Conservation (phyloP, 345 rosid genomes). For the Salix caprea region DNA sequence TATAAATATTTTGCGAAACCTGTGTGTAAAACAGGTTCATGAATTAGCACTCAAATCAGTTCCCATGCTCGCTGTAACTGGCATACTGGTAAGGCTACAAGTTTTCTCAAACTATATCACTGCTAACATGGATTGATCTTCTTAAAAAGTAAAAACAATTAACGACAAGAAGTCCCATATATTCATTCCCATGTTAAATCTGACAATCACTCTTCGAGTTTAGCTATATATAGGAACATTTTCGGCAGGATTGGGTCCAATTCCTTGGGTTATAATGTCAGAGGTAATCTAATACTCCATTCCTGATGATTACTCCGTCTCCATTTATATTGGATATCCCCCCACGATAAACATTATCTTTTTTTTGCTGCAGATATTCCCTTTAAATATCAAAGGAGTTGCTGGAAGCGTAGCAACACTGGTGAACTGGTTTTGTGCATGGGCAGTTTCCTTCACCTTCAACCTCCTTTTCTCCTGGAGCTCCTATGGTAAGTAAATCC, state of each 20-base stretch:
- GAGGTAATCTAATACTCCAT: conserved; percentile 22
- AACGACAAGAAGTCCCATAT: neutral
- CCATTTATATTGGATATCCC: neutral
- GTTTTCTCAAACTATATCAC: neutral
- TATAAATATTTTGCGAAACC: neutral
- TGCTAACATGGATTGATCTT: neutral
- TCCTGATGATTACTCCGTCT: neutral
- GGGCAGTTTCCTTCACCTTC: conserved; percentile 13
- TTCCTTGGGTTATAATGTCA: conserved; percentile 52
- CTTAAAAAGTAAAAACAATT: neutral
- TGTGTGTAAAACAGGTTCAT: conserved; percentile 38
- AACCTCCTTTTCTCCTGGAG: conserved; percentile 14
- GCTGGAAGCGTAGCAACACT: conserved; percentile 6
- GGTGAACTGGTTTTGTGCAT: conserved; percentile 12
- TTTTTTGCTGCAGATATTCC: conserved; percentile 4
- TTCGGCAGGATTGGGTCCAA: conserved; percentile 46
- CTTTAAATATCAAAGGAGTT: conserved; percentile 6
- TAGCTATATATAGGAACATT: conserved; percentile 39
- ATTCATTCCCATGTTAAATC: neutral
- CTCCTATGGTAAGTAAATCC: conserved; percentile 5
- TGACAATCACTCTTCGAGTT: neutral
- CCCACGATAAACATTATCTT: too few relatives aligned
- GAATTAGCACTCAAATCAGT: conserved; percentile 58
- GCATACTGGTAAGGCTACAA: conserved; percentile 58
- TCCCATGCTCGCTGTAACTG: conserved; percentile 72